These are phyloP conservation scores for Chrysanthemum seticuspe DNA, from an alignment of 129 eudicot genomes.

Conservation along the genomic window DNA sequence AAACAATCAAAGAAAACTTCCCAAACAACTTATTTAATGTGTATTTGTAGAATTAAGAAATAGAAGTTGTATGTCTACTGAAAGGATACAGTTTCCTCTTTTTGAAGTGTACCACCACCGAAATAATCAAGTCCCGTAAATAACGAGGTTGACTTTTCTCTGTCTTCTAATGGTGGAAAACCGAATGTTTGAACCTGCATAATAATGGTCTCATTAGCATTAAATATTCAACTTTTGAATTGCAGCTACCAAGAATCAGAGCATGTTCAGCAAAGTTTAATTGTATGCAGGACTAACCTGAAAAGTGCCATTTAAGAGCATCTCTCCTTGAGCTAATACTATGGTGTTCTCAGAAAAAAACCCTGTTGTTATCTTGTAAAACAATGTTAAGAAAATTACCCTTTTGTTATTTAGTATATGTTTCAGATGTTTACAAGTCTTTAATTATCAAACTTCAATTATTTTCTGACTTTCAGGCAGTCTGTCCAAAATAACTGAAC, in stretches of 20 bases:
- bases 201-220: background rate
- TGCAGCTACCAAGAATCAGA: slow-evolving; percentile 11
- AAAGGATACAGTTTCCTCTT: slow-evolving; percentile 88
- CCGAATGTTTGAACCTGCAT: slow-evolving; percentile 94
- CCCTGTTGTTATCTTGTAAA: slow-evolving; percentile 86
- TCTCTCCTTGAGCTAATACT: slow-evolving; percentile 97
- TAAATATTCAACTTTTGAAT: background rate
- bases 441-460: slow-evolving; percentile 18
- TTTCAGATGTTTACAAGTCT: slow-evolving; percentile 3
- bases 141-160: slow-evolving; percentile 62
- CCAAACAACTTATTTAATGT: slow-evolving; percentile 6
- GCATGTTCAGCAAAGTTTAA: background rate
- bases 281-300: slow-evolving; percentile 48
- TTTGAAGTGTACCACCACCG: slow-evolving; percentile 71
- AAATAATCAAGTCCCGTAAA: slow-evolving; percentile 80
- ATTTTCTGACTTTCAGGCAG: background rate
- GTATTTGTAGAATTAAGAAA: background rate
- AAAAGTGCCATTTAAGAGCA: slow-evolving; percentile 72
- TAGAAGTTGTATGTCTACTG: background rate
- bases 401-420: background rate
- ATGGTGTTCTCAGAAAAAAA: slow-evolving; percentile 86
- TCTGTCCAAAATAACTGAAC: background rate
- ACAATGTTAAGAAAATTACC: slow-evolving; percentile 50
- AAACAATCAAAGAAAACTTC: slow-evolving; percentile 36
- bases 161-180: slow-evolving; percentile 93